Conservation (phyloP, 495 filamentous ascomycete species). For the Tricharina praecox region DNA sequence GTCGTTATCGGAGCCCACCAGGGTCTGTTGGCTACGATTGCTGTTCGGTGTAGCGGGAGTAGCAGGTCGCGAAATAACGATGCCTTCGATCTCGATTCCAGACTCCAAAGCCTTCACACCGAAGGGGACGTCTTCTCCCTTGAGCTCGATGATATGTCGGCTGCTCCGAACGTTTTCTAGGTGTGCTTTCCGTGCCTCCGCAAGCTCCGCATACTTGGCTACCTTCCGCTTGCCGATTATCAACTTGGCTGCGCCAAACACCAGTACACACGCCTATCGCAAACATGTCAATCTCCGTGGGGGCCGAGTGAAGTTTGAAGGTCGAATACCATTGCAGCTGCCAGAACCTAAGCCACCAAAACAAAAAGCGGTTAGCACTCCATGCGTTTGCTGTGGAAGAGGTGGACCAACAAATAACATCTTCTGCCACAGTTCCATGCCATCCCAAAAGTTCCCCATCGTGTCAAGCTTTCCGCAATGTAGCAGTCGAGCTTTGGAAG, state of each 20-base stretch:
- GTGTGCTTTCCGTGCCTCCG: constrained; percentile 45
- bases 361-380: constrained; percentile 27
- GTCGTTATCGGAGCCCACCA: constrained; percentile 19
- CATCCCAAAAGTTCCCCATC: constrained; percentile 52
- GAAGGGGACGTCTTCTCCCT: constrained; percentile 56
- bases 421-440: constrained; percentile 80
- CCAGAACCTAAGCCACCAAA: constrained; percentile 33
- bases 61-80: constrained; percentile 60
- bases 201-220: constrained; percentile 46
- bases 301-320: constrained; percentile 26
- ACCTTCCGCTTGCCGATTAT: constrained; percentile 47
- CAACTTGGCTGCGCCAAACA: constrained; percentile 38
- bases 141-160: constrained; percentile 25
- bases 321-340: constrained; percentile 25
- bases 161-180: constrained; percentile 38
- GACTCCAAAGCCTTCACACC: constrained; percentile 77
- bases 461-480: too few species aligned
- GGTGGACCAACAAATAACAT: constrained; percentile 59
- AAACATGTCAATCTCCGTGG: not conserved
- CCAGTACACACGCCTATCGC: constrained; percentile 5
- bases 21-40: constrained; percentile 22
- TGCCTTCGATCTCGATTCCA: constrained; percentile 71
- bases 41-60: constrained; percentile 31
- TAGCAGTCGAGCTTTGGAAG: too few species aligned
- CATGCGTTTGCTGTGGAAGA: constrained; percentile 15